These are phyloP conservation scores for Lasiosphaeria miniovina DNA, from an alignment of 495 filamentous ascomycete species.

Conservation along the genomic window DNA sequence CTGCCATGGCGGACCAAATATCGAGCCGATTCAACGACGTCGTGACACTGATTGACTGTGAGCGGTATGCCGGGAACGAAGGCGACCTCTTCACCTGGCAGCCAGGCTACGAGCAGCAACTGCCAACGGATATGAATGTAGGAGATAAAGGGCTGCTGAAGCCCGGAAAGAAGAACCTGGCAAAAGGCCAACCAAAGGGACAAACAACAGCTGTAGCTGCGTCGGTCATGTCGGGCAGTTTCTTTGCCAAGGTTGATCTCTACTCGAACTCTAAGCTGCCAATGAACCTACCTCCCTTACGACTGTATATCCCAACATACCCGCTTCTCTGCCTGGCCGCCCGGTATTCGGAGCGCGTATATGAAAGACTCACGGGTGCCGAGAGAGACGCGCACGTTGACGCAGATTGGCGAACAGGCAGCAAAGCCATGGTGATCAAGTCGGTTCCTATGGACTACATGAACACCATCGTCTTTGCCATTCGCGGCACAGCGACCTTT, in stretches of 20 bases:
- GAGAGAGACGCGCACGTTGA: slow-evolving; percentile 64
- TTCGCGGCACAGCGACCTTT: slow-evolving; percentile 73
- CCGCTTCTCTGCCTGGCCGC: slow-evolving; percentile 72
- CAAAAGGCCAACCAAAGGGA: slow-evolving; percentile 28
- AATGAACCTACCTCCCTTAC: slow-evolving; percentile 59
- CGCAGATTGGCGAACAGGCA: slow-evolving; percentile 65
- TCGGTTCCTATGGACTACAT: slow-evolving; percentile 69
- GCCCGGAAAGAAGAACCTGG: slow-evolving; percentile 27
- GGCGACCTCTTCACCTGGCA: slow-evolving; percentile 52
- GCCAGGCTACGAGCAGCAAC: slow-evolving; percentile 28
- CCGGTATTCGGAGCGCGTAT: slow-evolving; percentile 68
- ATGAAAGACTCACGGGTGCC: slow-evolving; percentile 55
- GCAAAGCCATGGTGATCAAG: slow-evolving; percentile 83
- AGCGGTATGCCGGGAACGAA: slow-evolving; percentile 61
- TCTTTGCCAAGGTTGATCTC: slow-evolving; percentile 73
- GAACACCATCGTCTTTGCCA: slow-evolving; percentile 75
- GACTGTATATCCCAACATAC: slow-evolving; percentile 67
- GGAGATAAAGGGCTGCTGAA: slow-evolving; percentile 24
- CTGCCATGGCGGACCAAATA: slow-evolving; percentile 56
- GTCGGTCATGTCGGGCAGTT: slow-evolving; percentile 46
- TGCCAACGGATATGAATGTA: slow-evolving; percentile 11
- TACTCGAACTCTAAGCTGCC: slow-evolving; percentile 79
- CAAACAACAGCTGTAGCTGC: slow-evolving; percentile 39
- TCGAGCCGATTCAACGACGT: slow-evolving; percentile 57
- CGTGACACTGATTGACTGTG: slow-evolving; percentile 66